A percentile compares a stretch with the other conserved stretches of the same genome.
These are phyloP conservation scores for Penicillium pulvis DNA, from an alignment of 495 filamentous ascomycete genomes.

Conservation along the genomic window DNA sequence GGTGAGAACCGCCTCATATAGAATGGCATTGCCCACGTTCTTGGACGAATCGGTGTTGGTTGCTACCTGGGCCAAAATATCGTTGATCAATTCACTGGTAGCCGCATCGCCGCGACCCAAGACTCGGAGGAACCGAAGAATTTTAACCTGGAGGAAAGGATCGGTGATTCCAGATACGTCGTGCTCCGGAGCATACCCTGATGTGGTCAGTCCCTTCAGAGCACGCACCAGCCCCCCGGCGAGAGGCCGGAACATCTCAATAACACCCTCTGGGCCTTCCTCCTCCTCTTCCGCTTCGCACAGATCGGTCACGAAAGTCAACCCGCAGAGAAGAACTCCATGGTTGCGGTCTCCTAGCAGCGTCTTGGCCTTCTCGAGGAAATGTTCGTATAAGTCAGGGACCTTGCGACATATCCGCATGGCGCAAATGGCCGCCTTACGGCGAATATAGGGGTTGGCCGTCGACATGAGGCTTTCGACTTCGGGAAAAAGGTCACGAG, in stretches of 20 bases:
- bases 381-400: slow-evolving; percentile 95
- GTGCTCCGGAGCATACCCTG: slow-evolving; percentile 96
- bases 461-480: slow-evolving; percentile 88
- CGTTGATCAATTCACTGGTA: slow-evolving; percentile 96
- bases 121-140: slow-evolving; percentile 80
- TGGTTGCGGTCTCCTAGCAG: slow-evolving; percentile 93
- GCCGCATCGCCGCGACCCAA: slow-evolving; percentile 83
- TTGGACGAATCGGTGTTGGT: slow-evolving; percentile 98
- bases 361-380: slow-evolving; percentile 87
- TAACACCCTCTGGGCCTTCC: slow-evolving; percentile 78
- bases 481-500: slow-evolving; percentile 94
- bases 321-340: slow-evolving; percentile 86
- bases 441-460: slow-evolving; percentile 92
- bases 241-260: slow-evolving; percentile 87
- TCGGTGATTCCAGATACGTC: slow-evolving; percentile 98
- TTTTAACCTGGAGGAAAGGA: slow-evolving; percentile 98
- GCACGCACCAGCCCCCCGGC: slow-evolving; percentile 79
- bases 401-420: slow-evolving; percentile 99
- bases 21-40: slow-evolving; percentile 96
- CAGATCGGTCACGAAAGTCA: slow-evolving; percentile 89
- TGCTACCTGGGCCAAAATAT: slow-evolving; percentile 96
- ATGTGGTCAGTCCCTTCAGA: slow-evolving; percentile 86
- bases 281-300: slow-evolving; percentile 90
- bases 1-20: slow-evolving; percentile 96
- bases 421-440: slow-evolving; percentile 98